phyloP scores from a whole-genome alignment of 768 basidiomycete genomes.

The Leucocoprinus leucothites region DNA sequence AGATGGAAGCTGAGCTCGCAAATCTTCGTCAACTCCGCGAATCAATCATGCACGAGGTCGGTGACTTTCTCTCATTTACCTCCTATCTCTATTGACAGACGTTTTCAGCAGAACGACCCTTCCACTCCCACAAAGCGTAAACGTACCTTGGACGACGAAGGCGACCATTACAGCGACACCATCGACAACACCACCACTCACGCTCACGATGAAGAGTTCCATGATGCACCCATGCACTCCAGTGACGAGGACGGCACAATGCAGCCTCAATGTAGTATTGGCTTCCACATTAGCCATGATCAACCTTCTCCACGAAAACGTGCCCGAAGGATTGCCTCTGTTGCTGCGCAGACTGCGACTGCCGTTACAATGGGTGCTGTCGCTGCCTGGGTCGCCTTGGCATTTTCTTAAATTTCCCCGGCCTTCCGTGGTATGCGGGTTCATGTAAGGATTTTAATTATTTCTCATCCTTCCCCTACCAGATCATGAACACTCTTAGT shows the following conservation, averaged over 20 bases:
- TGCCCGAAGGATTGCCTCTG: conserved; percentile 37
- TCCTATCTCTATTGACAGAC: background rate
- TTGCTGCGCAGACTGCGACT: conserved; percentile 55
- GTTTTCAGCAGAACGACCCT: conserved; percentile 7
- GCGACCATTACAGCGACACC: background rate
- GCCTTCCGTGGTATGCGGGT: too few species aligned
- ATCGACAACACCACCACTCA: background rate
- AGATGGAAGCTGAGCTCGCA: conserved; percentile 45
- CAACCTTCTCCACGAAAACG: conserved; percentile 41
- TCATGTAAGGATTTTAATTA: too few species aligned
- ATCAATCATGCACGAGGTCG: conserved; percentile 24
- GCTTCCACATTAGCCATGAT: conserved; percentile 16
- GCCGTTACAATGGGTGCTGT: conserved; percentile 66
- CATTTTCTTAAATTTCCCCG: conserved; percentile 60
- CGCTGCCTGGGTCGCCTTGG: conserved; percentile 71
- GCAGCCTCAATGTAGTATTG: background rate
- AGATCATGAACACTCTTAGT: too few species aligned
- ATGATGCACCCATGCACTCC: background rate
- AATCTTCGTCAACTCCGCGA: conserved; percentile 25
- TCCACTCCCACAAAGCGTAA: conserved; percentile 50
- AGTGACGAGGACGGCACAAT: too few species aligned
- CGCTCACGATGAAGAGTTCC: background rate
- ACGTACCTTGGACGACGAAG: conserved; percentile 26
- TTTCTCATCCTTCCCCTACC: too few species aligned
- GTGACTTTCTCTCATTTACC: conserved; percentile 14